Conservation (phyloP, 2,329 filamentous ascomycete species). For the Didymella pinodella region DNA sequence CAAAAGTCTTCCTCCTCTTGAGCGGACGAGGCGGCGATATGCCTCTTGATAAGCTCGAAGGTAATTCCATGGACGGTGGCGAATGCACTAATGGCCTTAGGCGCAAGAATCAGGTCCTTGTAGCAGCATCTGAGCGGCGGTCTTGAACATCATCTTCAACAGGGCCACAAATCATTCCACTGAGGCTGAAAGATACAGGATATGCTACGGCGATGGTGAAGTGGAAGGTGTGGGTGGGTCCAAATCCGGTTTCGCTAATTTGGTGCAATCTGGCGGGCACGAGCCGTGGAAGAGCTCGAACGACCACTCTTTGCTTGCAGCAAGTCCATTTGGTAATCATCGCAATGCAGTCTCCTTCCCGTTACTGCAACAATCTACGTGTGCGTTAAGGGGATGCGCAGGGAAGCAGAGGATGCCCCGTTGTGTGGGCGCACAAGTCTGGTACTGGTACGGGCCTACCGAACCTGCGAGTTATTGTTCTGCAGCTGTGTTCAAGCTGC, state of each 20-base stretch:
- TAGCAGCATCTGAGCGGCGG: background rate
- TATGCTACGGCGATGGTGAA: background rate
- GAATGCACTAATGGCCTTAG: background rate
- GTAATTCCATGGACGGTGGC: constrained; percentile 24
- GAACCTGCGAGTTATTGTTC: background rate
- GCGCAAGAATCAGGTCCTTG: background rate
- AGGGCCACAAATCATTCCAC: background rate
- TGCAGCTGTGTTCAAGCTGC: background rate
- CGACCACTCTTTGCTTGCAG: background rate
- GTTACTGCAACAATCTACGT: background rate
- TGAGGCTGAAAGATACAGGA: background rate
- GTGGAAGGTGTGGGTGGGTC: constrained; percentile 5
- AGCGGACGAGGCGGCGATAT: constrained; percentile 35
- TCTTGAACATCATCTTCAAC: background rate
- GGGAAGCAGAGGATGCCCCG: background rate
- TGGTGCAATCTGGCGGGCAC: background rate
- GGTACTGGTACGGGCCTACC: background rate
- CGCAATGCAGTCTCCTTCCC: background rate
- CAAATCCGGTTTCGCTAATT: constrained; percentile 2
- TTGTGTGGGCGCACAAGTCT: background rate
- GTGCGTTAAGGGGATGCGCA: background rate
- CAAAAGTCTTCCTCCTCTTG: constrained; percentile 27
- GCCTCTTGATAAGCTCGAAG: constrained; percentile 30
- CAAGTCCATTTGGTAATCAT: background rate
- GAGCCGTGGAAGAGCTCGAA: background rate